Conservation (phyloP, 768 basidiomycete genomes). For the Tremella yokohamensis region DNA sequence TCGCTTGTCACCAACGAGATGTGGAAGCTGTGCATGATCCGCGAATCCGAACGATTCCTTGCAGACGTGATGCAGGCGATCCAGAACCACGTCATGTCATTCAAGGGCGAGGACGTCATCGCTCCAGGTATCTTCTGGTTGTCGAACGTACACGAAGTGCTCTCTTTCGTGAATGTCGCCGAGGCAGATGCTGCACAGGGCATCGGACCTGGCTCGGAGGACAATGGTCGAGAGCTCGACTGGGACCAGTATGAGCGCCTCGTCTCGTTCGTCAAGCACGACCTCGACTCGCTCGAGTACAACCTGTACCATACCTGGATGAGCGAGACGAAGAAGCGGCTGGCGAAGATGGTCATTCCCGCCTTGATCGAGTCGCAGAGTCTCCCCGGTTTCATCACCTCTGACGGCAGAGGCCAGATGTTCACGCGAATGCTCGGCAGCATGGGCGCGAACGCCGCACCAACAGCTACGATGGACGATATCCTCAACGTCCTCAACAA, state of each 20-base stretch:
- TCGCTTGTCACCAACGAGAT: constrained; percentile 98
- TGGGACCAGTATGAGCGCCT: constrained; percentile 96
- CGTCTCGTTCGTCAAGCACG: constrained; percentile 97
- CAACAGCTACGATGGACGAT: constrained; percentile 97
- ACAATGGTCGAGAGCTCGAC: constrained; percentile 72
- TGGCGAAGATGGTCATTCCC: constrained; percentile 98
- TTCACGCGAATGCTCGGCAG: constrained; percentile 88
- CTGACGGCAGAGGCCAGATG: constrained; percentile 84
- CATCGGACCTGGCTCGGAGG: constrained; percentile 92
- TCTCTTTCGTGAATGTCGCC: constrained; percentile 98
- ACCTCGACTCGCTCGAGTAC: constrained; percentile 95
- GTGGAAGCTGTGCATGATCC: constrained; percentile 98
- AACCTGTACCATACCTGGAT: constrained; percentile 99
- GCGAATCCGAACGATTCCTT: constrained; percentile 94
- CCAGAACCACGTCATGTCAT: constrained; percentile 90
- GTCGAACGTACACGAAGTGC: constrained; percentile 99
- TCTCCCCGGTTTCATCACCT: constrained; percentile 93
- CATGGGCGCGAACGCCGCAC: constrained; percentile 60
- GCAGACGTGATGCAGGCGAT: constrained; percentile 99
- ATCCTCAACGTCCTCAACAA: constrained; percentile 94
- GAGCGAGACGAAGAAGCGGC: constrained; percentile 92
- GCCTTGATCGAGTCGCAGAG: constrained; percentile 97
- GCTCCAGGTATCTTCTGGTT: constrained; percentile 98
- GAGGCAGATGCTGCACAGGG: constrained; percentile 98
- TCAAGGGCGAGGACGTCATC: constrained; percentile 88